These are phyloP conservation scores for Rubus idaeus DNA, from an alignment of 306 rosid species.

Conservation along the genomic window DNA sequence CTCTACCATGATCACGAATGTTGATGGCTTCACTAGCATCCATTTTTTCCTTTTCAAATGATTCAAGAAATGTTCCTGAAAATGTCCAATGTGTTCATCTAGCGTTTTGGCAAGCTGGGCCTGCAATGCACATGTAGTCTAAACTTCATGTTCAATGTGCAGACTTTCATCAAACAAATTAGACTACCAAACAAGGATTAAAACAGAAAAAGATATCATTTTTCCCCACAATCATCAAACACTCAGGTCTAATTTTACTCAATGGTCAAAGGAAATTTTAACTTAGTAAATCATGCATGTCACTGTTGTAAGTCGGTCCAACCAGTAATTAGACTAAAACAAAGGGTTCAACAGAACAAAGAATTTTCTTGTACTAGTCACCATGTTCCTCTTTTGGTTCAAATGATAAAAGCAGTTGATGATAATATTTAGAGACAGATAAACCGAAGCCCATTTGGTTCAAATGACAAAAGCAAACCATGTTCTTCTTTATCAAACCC, in stretches of 20 bases:
- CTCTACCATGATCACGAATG: slow-evolving; percentile 3
- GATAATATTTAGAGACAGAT: no score
- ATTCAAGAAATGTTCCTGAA: not conserved
- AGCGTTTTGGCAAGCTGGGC: not conserved
- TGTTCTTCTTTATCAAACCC: not conserved
- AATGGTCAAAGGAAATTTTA: not conserved
- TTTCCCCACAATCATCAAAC: not conserved
- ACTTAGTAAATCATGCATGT: not conserved
- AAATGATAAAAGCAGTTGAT: no score
- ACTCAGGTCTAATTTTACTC: not conserved
- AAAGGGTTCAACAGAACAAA: not conserved
- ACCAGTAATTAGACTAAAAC: not conserved
- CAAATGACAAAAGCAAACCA: not conserved
- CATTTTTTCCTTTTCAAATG: not conserved
- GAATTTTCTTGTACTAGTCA: not conserved
- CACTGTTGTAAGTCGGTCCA: not conserved
- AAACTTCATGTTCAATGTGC: not conserved
- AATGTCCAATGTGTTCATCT: slow-evolving; percentile 1
- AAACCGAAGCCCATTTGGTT: no score
- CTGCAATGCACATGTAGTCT: not conserved
- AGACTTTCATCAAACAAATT: not conserved
- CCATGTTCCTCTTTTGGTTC: not conserved
- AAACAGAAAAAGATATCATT: not conserved
- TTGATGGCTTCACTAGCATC: not conserved
- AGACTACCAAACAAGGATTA: not conserved